Conservation (phyloP, 2,329 filamentous ascomycete species). For the Aureobasidium musti region DNA sequence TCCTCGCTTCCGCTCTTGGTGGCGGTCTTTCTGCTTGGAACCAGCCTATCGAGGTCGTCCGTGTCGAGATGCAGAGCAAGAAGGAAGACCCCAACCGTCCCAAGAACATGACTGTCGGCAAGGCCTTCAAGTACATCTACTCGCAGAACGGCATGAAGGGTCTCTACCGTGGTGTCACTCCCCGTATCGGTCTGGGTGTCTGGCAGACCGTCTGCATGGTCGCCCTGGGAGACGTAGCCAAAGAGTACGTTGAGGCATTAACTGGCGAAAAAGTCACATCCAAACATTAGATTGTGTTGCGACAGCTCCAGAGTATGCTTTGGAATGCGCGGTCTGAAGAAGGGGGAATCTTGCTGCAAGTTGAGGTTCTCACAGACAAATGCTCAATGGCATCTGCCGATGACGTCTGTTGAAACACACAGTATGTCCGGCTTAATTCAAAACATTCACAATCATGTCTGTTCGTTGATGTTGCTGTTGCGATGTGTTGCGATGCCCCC, state of each 20-base stretch:
- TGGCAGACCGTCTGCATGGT: slow-evolving; percentile 99
- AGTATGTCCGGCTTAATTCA: not conserved
- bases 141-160: slow-evolving; percentile 82
- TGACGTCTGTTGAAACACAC: slow-evolving; percentile 3
- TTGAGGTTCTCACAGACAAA: not conserved
- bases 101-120: slow-evolving; percentile 98
- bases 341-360: no score
- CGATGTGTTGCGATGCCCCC: no score
- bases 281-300: no score
- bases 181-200: slow-evolving; percentile 90
- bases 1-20: slow-evolving; percentile 80
- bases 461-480: not conserved
- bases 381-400: not conserved
- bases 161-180: slow-evolving; percentile 92
- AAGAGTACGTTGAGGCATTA: slow-evolving; percentile 65
- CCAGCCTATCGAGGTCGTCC: slow-evolving; percentile 99
- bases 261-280: slow-evolving; percentile 65
- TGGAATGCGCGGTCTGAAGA: no score
- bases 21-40: slow-evolving; percentile 98
- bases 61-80: slow-evolving; percentile 99
- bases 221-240: slow-evolving; percentile 84
- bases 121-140: slow-evolving; percentile 83
- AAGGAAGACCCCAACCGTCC: slow-evolving; percentile 95
- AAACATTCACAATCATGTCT: not conserved
- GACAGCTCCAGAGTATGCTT: no score